These are phyloP conservation scores for Eucalyptus virginea DNA, from an alignment of 345 rosid species.

Conservation along the genomic window DNA sequence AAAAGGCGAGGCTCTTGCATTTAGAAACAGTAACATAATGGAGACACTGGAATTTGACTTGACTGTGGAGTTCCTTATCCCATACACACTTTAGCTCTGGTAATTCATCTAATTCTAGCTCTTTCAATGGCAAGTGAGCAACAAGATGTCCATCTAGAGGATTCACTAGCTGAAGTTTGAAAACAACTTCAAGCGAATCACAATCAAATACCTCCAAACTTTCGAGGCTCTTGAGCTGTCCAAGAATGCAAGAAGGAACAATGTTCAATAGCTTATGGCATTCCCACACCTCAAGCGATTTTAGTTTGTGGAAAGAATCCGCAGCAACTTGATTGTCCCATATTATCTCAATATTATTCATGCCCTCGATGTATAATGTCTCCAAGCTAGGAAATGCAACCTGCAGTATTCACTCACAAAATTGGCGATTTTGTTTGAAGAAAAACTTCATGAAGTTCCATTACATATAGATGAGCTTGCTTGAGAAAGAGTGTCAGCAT, in stretches of 20 bases:
- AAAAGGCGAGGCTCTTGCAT: neutral
- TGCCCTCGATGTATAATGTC: fast-evolving
- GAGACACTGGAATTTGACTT: neutral
- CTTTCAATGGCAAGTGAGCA: fast-evolving
- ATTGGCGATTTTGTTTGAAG: neutral
- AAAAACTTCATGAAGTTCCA: neutral
- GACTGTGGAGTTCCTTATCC: neutral
- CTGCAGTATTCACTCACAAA: neutral
- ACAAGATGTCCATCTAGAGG: neutral
- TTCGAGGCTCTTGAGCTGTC: fast-evolving
- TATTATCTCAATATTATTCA: neutral
- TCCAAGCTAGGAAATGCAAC: neutral
- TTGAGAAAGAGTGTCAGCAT: neutral
- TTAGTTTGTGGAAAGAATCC: neutral
- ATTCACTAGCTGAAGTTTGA: neutral
- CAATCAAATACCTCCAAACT: neutral
- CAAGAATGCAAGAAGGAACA: neutral
- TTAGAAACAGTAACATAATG: fast-evolving
- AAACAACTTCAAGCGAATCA: neutral
- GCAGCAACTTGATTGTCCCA: neutral
- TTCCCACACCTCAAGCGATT: fast-evolving
- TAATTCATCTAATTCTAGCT: fast-evolving
- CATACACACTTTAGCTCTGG: neutral
- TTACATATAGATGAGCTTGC: neutral
- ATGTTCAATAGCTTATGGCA: neutral